A percentile compares a stretch with the other conserved stretches of the same genome.
Evolutionary conservation across 768 basidiomycete genomes (phyloP).

Genomic region (Leccinellum albellum): DNA sequence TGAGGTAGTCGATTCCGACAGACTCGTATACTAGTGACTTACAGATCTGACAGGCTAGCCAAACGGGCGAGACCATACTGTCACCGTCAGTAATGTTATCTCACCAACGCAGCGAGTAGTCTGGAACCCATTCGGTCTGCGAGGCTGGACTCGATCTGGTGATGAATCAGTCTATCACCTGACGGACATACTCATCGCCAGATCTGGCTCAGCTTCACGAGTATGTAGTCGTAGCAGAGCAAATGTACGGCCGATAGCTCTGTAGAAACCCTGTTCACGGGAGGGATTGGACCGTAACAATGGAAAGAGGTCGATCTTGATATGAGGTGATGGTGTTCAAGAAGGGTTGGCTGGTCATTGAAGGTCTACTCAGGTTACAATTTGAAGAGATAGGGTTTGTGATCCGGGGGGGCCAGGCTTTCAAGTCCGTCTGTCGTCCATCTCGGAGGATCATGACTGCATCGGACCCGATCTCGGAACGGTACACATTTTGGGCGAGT

Average conservation of each 20-base stretch:
- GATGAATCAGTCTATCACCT: neutral
- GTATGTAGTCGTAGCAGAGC: neutral
- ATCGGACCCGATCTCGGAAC: neutral
- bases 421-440: neutral
- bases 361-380: no score
- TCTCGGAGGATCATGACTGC: neutral
- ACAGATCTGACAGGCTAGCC: neutral
- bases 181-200: neutral
- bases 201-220: neutral
- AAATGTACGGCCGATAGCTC: neutral
- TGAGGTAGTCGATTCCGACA: no score
- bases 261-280: neutral
- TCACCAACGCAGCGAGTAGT: neutral
- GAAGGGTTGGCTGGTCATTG: no score
- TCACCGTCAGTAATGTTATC: neutral
- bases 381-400: no score
- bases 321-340: no score
- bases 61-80: neutral
- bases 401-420: no score
- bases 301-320: neutral
- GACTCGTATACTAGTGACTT: no score
- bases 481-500: no score
- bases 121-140: no score
- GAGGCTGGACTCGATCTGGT: neutral
- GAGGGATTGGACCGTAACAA: neutral